Evolutionary conservation across 2,329 filamentous ascomycete species (phyloP), one percentile per base, ranked within the genome.

Genomic region (Aspergillus ochraceoroseus): DNA sequence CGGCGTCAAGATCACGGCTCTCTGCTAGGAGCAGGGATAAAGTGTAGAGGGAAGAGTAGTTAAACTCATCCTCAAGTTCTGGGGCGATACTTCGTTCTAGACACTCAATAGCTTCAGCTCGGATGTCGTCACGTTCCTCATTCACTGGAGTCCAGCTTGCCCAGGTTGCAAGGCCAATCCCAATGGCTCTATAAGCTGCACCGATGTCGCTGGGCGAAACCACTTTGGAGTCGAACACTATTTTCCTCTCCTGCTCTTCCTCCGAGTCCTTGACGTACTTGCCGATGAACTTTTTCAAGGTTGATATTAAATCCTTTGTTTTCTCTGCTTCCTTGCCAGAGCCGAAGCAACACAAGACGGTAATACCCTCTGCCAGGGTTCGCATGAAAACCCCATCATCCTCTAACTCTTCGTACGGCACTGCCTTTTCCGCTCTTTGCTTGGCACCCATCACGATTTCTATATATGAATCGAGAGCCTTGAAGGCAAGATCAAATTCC

Each of bases 401-500:
- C 54, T 98, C 92, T 18, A 95, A 72, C 51, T 87, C 77, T 2
- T 86, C 82, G 11, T 55, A 60, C n/a, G 66, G 54, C 1, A 61
- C 74, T 15, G 71, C 71, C 66, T 94, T 94, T 54, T 86, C 80
- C 2, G 87, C 80, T 27, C 89, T 78, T 13, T 87, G 85, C 65
- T 90, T 94, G 41, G 83, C 87, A 58, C 85, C 85, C 47, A 82
- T 83, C 40, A 95, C 79, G 49, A 98, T 85, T 39, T 94, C 86
- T 25, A 94, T 72, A 62, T 96, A 98, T 0, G 89, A 89, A 61
- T 94, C 85, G 48, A 95, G 86, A 0, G 92, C 86, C 58, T 88
- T 88, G 62, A 94, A 82, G 1, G 89, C 89, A 33, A 96, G 71
- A 41, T 95, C 87, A 51, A 95, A 96, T 53, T 98, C 90, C 6